Evolutionary conservation across 2,329 filamentous ascomycete species (phyloP), one percentile per base, ranked within the genome.

Genomic region (Venturia pyrina): DNA sequence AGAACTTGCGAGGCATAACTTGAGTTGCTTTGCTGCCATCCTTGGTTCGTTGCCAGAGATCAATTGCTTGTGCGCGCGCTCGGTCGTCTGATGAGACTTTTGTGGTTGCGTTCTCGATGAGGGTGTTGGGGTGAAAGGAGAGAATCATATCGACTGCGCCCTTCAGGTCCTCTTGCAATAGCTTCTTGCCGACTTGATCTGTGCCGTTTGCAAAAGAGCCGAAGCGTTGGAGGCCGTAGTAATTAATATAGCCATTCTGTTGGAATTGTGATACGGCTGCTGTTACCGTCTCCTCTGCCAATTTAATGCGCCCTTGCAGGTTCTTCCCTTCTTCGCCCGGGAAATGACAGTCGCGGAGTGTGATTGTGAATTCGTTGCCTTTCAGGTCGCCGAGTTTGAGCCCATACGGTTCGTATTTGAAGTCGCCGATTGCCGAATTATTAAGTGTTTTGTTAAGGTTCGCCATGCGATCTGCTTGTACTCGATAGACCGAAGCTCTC

Each of bases 171-270:
- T 85, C 88, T 70, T 90, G 84, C 0, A 99, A 82, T 73, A 99
- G 92, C 74, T 90, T 88, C 73, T 89, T 85, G 62, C 95, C 95
- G 62, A 97, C 81, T 50, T 88, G 84, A 72, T 98, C 91, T 0
- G 95, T 99, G 43, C 92, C 89, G 15, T 90, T 89, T 37, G 86
- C 80, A 75, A 95, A 93, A 0, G 92, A 93, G 37, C 95, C 95
- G 72, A 99, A 99, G 32, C 95, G 87, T 78, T 99, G 95, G n/a
- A 98, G 86, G 10, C 95, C 95, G 73, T 93, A 99, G 79, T 98
- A 99, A 78, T 99, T 99, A 77, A 99, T 87, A 80, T 96, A 99
- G 2, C 95, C 95, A 57, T 88, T 83, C 56, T 86, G 78, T 65
- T 83, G 81, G 70, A 98, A 85, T 68, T 88, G 85, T 53, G 83